A percentile compares a stretch with the other conserved stretches of the same genome.
Evolutionary conservation across 768 basidiomycete genomes (phyloP).

Genomic region (Kwoniella pini): DNA sequence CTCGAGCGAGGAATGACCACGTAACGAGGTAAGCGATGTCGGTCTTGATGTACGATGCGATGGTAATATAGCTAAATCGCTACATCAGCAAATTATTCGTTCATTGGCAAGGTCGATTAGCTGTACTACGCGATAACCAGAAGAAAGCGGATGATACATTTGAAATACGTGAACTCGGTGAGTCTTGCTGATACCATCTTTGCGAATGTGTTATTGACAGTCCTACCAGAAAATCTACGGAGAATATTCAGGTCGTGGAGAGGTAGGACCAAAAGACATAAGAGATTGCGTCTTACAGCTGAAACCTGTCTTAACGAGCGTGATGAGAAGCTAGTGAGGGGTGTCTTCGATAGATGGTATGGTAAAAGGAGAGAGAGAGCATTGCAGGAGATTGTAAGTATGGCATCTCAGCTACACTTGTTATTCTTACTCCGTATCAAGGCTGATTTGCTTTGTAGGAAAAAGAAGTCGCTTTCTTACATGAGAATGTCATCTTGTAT

Average conservation of each 20-base stretch:
- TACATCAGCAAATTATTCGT: conserved; percentile 3
- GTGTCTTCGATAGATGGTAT: conserved; percentile 21
- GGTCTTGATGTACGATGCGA: background rate
- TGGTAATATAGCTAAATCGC: background rate
- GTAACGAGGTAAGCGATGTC: conserved; percentile 12
- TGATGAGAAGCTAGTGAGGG: conserved; percentile 2
- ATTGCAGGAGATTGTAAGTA: conserved; percentile 28
- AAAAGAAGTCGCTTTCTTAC: conserved; percentile 30
- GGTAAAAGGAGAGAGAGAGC: conserved; percentile 21
- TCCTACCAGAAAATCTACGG: conserved; percentile 15
- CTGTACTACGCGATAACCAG: conserved; percentile 1
- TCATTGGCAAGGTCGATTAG: conserved; percentile 18
- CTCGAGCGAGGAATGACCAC: conserved; percentile 19
- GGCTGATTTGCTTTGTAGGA: conserved; percentile 23
- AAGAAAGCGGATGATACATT: conserved; percentile 20
- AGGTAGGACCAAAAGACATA: conserved; percentile 4
- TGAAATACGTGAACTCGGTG: conserved; percentile 18
- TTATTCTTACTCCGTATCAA: background rate
- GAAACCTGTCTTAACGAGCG: conserved; percentile 4
- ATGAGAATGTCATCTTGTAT: conserved; percentile 45
- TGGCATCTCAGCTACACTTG: too few species aligned
- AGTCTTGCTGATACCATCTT: background rate
- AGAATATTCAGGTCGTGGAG: conserved; percentile 20
- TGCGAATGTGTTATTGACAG: background rate
- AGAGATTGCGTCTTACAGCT: conserved; percentile 1